Evolutionary conservation across 345 rosid genomes (phyloP), one percentile per base, ranked within the genome.

Genomic region (Arabis alpina): DNA sequence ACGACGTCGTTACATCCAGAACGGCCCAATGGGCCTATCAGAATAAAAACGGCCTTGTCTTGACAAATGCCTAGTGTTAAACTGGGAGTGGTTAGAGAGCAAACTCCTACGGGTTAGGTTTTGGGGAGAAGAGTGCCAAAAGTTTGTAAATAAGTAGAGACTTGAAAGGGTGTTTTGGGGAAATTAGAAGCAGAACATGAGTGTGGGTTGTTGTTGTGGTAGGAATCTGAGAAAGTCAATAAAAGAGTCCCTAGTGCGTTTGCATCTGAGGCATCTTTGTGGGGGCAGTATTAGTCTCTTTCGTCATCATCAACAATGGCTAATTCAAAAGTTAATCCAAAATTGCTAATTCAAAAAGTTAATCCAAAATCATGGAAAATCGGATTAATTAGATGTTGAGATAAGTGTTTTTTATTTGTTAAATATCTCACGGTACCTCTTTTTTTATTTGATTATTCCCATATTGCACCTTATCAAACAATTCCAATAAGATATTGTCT

Each of bases 241-340:
- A 66, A 60, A 59, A 56, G 62, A 66, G 68, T 62, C 47, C 3
- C 36, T 5, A 32, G 13, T 57, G 3, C 32, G 36, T 58, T 51
- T 58, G 66, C 72, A 50, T 74, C 72, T 44, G 50, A 60, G 64
- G 36, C 58, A n/a, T n/a, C n/a, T 2, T 43, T 3, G 39, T 63
- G 56, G 15, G 41, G 25, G 32, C 19, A 52, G 7, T 5, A 32
- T 8, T 6, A 32, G 62, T 66, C 67, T 44, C 61, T 58, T 41
- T 74, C 77, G 61, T 52, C 48, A 54, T 74, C 63, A 6, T 30
- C 40, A 24, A 25, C 78, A 56, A 91, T 91, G 96, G 88, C n/a
- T n/a, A n/a, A n/a, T n/a, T n/a, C n/a, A n/a, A n/a, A n/a, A n/a
- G n/a, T n/a, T n/a, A n/a, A n/a, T n/a, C n/a, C n/a, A n/a, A n/a